Evolutionary conservation across 2,329 filamentous ascomycete genomes (phyloP).

Genomic region (Microascus cirrosus): DNA sequence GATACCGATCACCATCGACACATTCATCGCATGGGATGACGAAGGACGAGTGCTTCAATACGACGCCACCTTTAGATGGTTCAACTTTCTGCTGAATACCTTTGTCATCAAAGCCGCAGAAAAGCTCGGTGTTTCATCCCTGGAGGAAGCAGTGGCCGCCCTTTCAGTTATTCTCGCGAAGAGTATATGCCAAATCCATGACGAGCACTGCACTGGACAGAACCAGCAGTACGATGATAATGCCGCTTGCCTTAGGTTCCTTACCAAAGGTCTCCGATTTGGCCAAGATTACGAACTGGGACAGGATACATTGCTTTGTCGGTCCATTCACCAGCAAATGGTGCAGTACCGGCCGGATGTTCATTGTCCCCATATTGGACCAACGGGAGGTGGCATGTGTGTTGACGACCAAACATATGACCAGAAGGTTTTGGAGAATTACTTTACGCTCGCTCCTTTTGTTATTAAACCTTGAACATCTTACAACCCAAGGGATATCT

Average conservation of each 20-base stretch:
- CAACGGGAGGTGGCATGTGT: slow-evolving; percentile 17
- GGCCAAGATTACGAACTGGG: not conserved
- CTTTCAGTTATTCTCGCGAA: not conserved
- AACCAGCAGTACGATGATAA: not conserved
- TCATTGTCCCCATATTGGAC: slow-evolving; percentile 18
- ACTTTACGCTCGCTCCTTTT: slow-evolving; percentile 3
- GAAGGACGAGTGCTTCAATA: not conserved
- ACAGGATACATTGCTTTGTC: not conserved
- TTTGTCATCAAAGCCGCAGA: not conserved
- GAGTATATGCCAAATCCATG: not conserved
- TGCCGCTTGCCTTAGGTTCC: not conserved
- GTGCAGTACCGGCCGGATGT: not conserved
- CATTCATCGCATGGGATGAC: not conserved
- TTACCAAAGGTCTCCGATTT: not conserved
- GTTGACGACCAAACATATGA: slow-evolving; percentile 10
- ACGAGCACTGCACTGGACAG: not conserved
- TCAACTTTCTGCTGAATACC: not conserved
- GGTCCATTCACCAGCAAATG: not conserved
- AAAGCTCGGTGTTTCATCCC: not conserved
- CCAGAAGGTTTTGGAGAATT: slow-evolving; percentile 14
- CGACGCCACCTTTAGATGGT: not conserved
- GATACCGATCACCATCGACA: not conserved
- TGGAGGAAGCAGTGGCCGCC: not conserved
- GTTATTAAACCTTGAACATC: not conserved
- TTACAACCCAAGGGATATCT: no score